Evolutionary conservation across 495 filamentous ascomycete species (phyloP).

Genomic region (Letharia lupina): DNA sequence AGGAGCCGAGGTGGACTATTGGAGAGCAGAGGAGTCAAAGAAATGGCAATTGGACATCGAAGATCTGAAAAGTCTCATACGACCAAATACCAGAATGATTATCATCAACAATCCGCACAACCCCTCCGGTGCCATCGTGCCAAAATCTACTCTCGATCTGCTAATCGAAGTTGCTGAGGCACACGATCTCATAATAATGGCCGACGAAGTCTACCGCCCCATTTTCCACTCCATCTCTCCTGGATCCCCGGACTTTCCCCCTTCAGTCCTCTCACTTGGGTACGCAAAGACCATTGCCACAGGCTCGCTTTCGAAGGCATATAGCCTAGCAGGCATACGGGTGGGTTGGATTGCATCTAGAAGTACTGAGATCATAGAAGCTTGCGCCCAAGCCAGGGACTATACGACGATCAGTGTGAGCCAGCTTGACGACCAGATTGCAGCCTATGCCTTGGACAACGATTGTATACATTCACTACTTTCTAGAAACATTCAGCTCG

Average conservation of each 20-base stretch:
- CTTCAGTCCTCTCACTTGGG: conserved; percentile 60
- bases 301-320: conserved; percentile 80
- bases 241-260: conserved; percentile 49
- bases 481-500: conserved; percentile 60
- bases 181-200: conserved; percentile 57
- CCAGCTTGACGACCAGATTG: conserved; percentile 73
- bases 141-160: conserved; percentile 47
- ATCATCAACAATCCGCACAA: conserved; percentile 81
- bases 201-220: conserved; percentile 83
- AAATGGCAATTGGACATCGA: conserved; percentile 59
- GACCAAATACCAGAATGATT: conserved; percentile 67
- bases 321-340: conserved; percentile 73
- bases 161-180: conserved; percentile 57
- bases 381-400: conserved; percentile 58
- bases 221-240: conserved; percentile 71
- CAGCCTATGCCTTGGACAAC: conserved; percentile 59
- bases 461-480: conserved; percentile 60
- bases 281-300: conserved; percentile 66
- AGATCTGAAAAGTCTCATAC: conserved; percentile 59
- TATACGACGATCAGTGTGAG: conserved; percentile 84
- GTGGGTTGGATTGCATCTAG: conserved; percentile 77
- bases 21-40: conserved; percentile 59
- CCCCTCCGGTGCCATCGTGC: conserved; percentile 68
- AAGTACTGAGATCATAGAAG: conserved; percentile 51
- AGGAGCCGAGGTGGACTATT: conserved; percentile 73